Evolutionary conservation across 345 rosid species (phyloP).

Genomic region (Theobroma cacao): DNA sequence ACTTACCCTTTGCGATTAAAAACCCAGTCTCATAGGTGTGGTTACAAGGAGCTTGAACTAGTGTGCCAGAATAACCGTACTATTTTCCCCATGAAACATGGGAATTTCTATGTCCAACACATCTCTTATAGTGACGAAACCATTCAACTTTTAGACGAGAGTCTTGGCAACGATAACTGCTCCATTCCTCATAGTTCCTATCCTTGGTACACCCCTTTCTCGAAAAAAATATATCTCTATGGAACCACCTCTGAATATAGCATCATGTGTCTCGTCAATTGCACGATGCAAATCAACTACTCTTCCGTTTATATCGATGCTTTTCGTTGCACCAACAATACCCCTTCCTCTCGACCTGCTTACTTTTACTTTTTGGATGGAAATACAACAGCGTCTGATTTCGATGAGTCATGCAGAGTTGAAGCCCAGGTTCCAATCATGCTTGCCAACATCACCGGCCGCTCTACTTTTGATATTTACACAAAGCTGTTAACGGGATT

Average conservation of each 20-base stretch:
- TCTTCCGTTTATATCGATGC: conserved; percentile 8
- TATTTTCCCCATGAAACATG: too few relatives aligned
- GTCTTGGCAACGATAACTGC: too few relatives aligned
- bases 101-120: too few relatives aligned
- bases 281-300: neutral
- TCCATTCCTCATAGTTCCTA: too few relatives aligned
- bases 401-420: neutral
- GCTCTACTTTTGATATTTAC: neutral
- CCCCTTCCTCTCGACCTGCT: neutral
- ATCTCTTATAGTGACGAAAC: too few relatives aligned
- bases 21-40: neutral
- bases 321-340: neutral
- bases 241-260: too few relatives aligned
- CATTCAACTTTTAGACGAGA: too few relatives aligned
- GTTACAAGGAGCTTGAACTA: neutral
- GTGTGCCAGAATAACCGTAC: neutral
- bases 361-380: neutral
- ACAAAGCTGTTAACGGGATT: neutral
- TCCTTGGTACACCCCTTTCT: too few relatives aligned
- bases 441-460: neutral
- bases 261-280: neutral
- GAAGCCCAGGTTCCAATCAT: neutral
- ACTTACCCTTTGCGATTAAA: neutral
- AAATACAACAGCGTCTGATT: neutral
- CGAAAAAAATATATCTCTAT: too few relatives aligned